phyloP scores from a whole-genome alignment of 2,329 filamentous ascomycete genomes.

The Colletotrichum melonis region DNA sequence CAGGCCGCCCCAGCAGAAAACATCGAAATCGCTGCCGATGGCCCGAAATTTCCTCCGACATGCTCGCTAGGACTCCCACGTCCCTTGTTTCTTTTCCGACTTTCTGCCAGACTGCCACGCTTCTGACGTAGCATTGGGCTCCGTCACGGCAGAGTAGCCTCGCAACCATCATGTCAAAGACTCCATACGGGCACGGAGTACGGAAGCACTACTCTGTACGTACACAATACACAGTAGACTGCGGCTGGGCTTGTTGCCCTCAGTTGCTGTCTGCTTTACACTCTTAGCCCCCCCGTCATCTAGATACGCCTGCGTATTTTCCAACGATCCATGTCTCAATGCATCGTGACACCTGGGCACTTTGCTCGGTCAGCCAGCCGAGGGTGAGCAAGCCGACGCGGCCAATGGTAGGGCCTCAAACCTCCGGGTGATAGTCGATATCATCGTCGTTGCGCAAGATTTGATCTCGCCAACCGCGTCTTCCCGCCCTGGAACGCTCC shows the following conservation, averaged over 20 bases:
- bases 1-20: not conserved
- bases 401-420: conserved; percentile 5
- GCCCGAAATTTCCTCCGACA: conserved; percentile 34
- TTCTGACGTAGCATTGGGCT: conserved; percentile 16
- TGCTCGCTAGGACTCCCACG: conserved; percentile 16
- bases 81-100: conserved; percentile 12
- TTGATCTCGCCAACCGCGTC: conserved; percentile 35
- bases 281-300: not conserved
- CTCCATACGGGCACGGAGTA: no score
- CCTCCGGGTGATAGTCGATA: not conserved
- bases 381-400: conserved; percentile 19
- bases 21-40: conserved; percentile 27
- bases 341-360: conserved; percentile 1
- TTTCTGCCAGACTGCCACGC: conserved; percentile 11
- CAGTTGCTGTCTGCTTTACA: not conserved
- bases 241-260: not conserved
- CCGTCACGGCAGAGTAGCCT: conserved; percentile 5
- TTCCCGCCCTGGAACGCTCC: conserved; percentile 29
- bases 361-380: conserved; percentile 23
- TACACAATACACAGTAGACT: not conserved
- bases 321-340: not conserved
- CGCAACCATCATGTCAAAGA: conserved; percentile 1
- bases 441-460: conserved; percentile 30
- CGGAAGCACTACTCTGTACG: no score
- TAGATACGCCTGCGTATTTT: not conserved